Evolutionary conservation across 2,329 filamentous ascomycete species (phyloP).

Genomic region (Atkinsonella hypoxylon): DNA sequence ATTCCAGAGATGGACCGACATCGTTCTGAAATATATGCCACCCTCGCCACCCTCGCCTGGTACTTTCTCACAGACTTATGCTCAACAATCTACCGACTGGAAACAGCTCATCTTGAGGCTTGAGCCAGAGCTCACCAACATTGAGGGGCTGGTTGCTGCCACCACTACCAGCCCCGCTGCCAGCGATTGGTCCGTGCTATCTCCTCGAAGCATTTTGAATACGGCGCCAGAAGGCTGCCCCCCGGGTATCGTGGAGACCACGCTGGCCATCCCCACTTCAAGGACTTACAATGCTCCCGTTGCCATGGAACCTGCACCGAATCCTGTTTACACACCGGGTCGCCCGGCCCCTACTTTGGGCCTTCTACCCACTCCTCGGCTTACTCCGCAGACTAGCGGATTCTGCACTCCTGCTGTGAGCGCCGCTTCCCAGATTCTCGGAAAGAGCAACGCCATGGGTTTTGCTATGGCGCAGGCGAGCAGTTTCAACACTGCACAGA

Average conservation of each 20-base stretch:
- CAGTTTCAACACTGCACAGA: conserved; percentile 32
- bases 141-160: conserved; percentile 36
- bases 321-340: conserved; percentile 30
- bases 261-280: conserved; percentile 28
- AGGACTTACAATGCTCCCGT: conserved; percentile 28
- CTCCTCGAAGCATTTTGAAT: conserved; percentile 33
- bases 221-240: conserved; percentile 25
- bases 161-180: conserved; percentile 17
- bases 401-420: conserved; percentile 49
- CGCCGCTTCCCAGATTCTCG: conserved; percentile 37
- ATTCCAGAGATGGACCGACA: conserved; percentile 89
- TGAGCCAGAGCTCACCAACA: conserved; percentile 45
- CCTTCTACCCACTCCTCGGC: conserved; percentile 45
- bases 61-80: conserved; percentile 26
- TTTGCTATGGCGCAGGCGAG: conserved; percentile 46
- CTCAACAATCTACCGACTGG: conserved; percentile 42
- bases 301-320: conserved; percentile 36
- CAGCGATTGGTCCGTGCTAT: conserved; percentile 25
- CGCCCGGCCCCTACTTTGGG: conserved; percentile 41
- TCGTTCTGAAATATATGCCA: conserved; percentile 76
- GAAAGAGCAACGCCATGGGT: conserved; percentile 44
- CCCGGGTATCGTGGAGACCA: conserved; percentile 24
- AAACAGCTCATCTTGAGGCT: conserved; percentile 45
- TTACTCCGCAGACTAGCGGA: conserved; percentile 43
- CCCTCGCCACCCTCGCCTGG: conserved; percentile 45